phyloP scores from a whole-genome alignment of 2,329 filamentous ascomycete genomes.

The Cladophialophora immunda region DNA sequence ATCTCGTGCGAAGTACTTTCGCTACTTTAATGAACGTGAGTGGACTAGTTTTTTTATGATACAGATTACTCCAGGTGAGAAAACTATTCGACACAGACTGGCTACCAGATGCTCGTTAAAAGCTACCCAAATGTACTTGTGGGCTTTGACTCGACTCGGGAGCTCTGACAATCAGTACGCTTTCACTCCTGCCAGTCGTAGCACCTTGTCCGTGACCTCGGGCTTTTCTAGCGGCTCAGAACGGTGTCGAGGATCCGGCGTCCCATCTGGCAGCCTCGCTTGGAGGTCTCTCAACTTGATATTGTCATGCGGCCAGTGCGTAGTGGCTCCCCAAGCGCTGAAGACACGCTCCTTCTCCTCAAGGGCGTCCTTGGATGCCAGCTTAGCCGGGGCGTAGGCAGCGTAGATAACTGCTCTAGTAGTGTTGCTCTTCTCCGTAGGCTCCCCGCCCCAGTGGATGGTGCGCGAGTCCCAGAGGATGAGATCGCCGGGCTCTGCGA shows the following conservation, averaged over 20 bases:
- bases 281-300: slow-evolving; percentile 39
- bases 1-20: too few relatives aligned
- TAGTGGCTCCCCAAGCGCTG: slow-evolving; percentile 47
- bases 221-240: slow-evolving; percentile 52
- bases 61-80: too few relatives aligned
- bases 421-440: slow-evolving; percentile 46
- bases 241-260: slow-evolving; percentile 49
- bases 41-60: too few relatives aligned
- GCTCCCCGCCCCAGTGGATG: slow-evolving; percentile 54
- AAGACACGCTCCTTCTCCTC: slow-evolving; percentile 48
- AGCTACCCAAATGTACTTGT: too few relatives aligned
- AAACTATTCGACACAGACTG: too few relatives aligned
- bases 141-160: too few relatives aligned
- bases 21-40: too few relatives aligned
- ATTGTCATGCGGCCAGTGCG: slow-evolving; percentile 54
- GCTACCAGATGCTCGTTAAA: too few relatives aligned
- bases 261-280: slow-evolving; percentile 43
- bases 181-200: slow-evolving; percentile 49
- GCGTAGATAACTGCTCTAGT: slow-evolving; percentile 50
- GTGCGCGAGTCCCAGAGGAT: slow-evolving; percentile 59
- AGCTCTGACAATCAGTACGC: slow-evolving; percentile 29
- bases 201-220: slow-evolving; percentile 45
- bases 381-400: slow-evolving; percentile 49
- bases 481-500: slow-evolving; percentile 54
- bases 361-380: slow-evolving; percentile 48